Conservation (phyloP, 805 yeast genomes). For the Hanseniaspora clermontiae region DNA sequence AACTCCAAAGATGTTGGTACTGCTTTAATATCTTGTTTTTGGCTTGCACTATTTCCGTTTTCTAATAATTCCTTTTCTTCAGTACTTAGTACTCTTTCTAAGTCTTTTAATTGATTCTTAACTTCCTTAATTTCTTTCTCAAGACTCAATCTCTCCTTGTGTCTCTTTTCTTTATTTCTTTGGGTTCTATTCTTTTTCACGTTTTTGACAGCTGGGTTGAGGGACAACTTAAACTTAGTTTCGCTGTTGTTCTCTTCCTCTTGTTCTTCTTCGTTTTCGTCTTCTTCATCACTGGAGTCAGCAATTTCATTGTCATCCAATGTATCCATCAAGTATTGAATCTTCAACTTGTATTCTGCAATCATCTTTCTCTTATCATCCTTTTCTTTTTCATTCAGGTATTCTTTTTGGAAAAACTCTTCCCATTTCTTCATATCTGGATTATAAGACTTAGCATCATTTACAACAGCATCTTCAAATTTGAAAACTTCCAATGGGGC, state of each 20-base stretch:
- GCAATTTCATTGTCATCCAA: constrained; percentile 47
- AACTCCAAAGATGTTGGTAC: constrained; percentile 16
- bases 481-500: constrained; percentile 44
- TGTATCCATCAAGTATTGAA: constrained; percentile 52
- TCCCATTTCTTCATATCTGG: constrained; percentile 82
- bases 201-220: constrained; percentile 53
- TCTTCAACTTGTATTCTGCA: constrained; percentile 49
- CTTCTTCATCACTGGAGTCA: constrained; percentile 30
- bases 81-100: constrained; percentile 32
- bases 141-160: constrained; percentile 45
- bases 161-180: constrained; percentile 57
- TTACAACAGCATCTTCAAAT: constrained; percentile 33
- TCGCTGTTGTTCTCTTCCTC: constrained; percentile 27
- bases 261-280: constrained; percentile 30
- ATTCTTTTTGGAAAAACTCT: constrained; percentile 53
- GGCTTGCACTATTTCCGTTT: constrained; percentile 13
- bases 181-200: constrained; percentile 67
- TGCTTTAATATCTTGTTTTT: constrained; percentile 14
- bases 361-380: constrained; percentile 53
- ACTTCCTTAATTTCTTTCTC: constrained; percentile 46
- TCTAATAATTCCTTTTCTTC: constrained; percentile 26
- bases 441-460: constrained; percentile 76
- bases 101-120: constrained; percentile 47
- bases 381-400: constrained; percentile 46
- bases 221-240: constrained; percentile 40